A percentile compares a stretch with the other conserved stretches of the same genome.
phyloP scores from a whole-genome alignment of 768 basidiomycete genomes.

The Phallus indusiatus region DNA sequence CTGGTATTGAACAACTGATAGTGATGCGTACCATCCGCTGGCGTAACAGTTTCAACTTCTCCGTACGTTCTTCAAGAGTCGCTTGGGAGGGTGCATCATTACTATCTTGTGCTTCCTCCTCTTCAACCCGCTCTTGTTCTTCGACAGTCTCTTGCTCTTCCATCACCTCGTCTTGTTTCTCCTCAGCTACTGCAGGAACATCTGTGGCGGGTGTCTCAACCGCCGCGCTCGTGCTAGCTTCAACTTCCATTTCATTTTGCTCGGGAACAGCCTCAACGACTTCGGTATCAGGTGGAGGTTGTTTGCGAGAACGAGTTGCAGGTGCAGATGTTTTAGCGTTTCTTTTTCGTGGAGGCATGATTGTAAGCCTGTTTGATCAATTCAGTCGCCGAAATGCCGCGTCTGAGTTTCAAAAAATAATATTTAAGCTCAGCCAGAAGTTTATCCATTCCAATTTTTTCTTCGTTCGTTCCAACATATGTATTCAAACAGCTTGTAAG shows the following conservation, averaged over 20 bases:
- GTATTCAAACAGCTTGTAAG: background rate
- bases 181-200: conserved; percentile 5
- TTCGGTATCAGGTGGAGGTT: too few relatives aligned
- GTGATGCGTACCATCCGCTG: conserved; percentile 65
- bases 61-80: conserved; percentile 57
- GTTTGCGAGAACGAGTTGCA: background rate
- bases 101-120: conserved; percentile 15
- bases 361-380: background rate
- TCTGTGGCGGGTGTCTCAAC: background rate
- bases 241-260: conserved; percentile 5
- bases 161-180: conserved; percentile 6
- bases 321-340: conserved; percentile 1
- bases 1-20: conserved; percentile 7
- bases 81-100: conserved; percentile 7
- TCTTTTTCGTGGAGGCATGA: conserved; percentile 12
- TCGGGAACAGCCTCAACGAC: background rate
- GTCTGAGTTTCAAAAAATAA: background rate
- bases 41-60: conserved; percentile 67
- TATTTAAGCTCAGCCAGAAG: background rate
- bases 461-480: background rate
- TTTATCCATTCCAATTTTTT: background rate
- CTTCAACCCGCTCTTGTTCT: conserved; percentile 17
- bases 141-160: conserved; percentile 4
- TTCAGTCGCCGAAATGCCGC: background rate
- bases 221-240: conserved; percentile 1